Base-by-base conservation (phyloP, 1,139 yeast species). In the Scheffersomyces parashehatae region DNA sequence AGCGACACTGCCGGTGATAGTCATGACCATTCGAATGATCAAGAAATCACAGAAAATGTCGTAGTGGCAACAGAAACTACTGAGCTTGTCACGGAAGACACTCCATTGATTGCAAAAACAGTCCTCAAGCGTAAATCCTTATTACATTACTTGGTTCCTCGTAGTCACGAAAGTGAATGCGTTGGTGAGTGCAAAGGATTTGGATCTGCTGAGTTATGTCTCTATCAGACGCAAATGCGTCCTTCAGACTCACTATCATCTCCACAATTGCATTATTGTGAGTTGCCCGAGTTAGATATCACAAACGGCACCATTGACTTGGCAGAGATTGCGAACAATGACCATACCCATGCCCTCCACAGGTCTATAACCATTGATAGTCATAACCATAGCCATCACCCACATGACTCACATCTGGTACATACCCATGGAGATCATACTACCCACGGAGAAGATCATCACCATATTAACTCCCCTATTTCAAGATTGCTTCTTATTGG, bases 401-500 rank as follows among this genome's bases (percentile, higher is more conserved):
- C 41, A 20, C 50, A 55, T 35, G 50, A 41, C 24, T 32, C 16
- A 14, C 35, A 40, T 14, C 47, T 40, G 20, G 12, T 29, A 7
- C 44, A 41, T 20, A 33, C 34, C 15, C 37, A 38, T 20, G 51
- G 44, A 29, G 47, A 49, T 36, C 58, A 55, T 28, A 50, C 46
- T 13, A 41, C 46, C 14, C 62, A 53, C 51, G 58, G 37, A 4
- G 41, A 56, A 36, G 79, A 73, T 50, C 96, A 88, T 58, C 96
- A 88, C 58, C 91, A 87, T 56, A 77, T 88, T 10, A 82, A 81
- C 42, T 84, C 96, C 0, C 89, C 95, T 2, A 68, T 85, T 13
- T 85, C 96, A 0, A 77, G 89, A 47, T 68, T 93, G 15, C 67
- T 91, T 26, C 80, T 96, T 11, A 89, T 93, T 44, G 97, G 97